Evolutionary conservation across 2,329 filamentous ascomycete species (phyloP).

Genomic region (Aspergillus fischeri): DNA sequence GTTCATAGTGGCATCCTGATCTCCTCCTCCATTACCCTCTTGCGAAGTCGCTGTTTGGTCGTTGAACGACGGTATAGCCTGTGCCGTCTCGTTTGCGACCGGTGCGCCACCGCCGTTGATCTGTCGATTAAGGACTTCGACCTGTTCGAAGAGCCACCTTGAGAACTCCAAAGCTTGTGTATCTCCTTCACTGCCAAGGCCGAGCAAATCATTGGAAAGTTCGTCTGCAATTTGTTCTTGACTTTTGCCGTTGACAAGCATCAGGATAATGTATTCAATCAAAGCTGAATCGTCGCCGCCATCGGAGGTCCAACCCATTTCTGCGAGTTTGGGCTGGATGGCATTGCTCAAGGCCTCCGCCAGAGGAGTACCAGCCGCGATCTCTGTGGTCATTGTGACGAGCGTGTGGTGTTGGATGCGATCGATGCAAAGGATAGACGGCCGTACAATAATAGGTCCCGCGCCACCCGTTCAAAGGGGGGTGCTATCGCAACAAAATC

Average conservation of each 20-base stretch:
- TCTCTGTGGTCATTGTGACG: slow-evolving; percentile 67
- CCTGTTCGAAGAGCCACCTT: slow-evolving; percentile 88
- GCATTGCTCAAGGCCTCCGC: slow-evolving; percentile 76
- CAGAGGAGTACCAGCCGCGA: slow-evolving; percentile 73
- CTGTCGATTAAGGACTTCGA: slow-evolving; percentile 63
- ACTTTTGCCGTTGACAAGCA: slow-evolving; percentile 93
- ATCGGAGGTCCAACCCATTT: slow-evolving; percentile 86
- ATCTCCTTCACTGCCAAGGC: slow-evolving; percentile 70
- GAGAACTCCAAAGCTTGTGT: slow-evolving; percentile 78
- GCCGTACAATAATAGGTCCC: slow-evolving; percentile 5
- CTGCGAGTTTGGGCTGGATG: slow-evolving; percentile 85
- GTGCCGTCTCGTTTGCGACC: slow-evolving; percentile 17
- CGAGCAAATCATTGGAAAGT: slow-evolving; percentile 80
- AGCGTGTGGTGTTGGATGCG: slow-evolving; percentile 10
- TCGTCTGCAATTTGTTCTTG: slow-evolving; percentile 85
- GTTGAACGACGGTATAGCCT: slow-evolving; percentile 33
- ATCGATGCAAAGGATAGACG: slow-evolving; percentile 2
- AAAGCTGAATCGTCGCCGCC: slow-evolving; percentile 77
- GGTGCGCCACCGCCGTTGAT: slow-evolving; percentile 50
- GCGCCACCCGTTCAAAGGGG: slow-evolving; percentile 14
- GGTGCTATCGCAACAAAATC: neutral
- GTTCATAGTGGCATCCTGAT: slow-evolving; percentile 70
- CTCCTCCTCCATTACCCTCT: slow-evolving; percentile 25
- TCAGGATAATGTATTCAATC: slow-evolving; percentile 93
- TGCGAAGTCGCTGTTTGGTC: slow-evolving; percentile 25